phyloP scores from a whole-genome alignment of 2,329 filamentous ascomycete genomes.

The Ustilaginoidea virens region DNA sequence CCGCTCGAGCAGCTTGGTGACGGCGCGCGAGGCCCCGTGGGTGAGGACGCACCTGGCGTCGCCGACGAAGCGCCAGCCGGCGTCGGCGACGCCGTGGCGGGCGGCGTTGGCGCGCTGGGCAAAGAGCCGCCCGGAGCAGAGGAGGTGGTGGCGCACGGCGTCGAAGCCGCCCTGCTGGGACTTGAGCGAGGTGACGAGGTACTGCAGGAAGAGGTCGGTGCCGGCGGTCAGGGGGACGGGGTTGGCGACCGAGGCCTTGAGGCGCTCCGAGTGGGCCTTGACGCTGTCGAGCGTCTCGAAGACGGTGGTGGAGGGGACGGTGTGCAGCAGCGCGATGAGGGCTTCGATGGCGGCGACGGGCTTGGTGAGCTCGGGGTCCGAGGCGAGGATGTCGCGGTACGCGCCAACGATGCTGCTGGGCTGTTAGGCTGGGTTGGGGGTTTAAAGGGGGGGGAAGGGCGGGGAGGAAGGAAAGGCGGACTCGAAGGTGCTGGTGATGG shows the following conservation, averaged over 20 bases:
- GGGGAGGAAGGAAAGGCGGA: slow-evolving; percentile 5
- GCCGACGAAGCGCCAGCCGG: slow-evolving; percentile 62
- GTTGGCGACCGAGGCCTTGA: slow-evolving; percentile 70
- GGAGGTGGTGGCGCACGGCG: slow-evolving; percentile 64
- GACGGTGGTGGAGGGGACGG: slow-evolving; percentile 69
- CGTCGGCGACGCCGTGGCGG: slow-evolving; percentile 65
- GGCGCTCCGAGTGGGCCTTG: slow-evolving; percentile 56
- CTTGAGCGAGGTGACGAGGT: slow-evolving; percentile 63
- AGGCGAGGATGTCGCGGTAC: slow-evolving; percentile 37
- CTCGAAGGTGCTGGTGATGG: slow-evolving; percentile 7
- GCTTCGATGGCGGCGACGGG: slow-evolving; percentile 89
- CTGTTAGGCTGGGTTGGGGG: too few relatives aligned
- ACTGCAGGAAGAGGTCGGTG: slow-evolving; percentile 90
- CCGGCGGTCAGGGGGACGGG: slow-evolving; percentile 85
- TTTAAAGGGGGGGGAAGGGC: neutral
- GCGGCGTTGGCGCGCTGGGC: slow-evolving; percentile 75
- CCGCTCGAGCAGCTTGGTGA: slow-evolving; percentile 58
- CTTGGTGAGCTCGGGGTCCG: slow-evolving; percentile 80
- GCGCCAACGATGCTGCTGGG: slow-evolving; percentile 34
- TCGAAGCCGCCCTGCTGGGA: slow-evolving; percentile 50
- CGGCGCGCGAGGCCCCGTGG: slow-evolving; percentile 74
- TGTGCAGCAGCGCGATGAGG: slow-evolving; percentile 71
- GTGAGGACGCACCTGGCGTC: slow-evolving; percentile 77
- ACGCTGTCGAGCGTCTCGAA: slow-evolving; percentile 87
- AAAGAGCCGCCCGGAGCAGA: slow-evolving; percentile 77